Percentiles rank a stretch among this genome's conserved stretches.
These are phyloP conservation scores for Talaromyces sp. DNA, from an alignment of 2,329 filamentous ascomycete species.

Conservation along the genomic window DNA sequence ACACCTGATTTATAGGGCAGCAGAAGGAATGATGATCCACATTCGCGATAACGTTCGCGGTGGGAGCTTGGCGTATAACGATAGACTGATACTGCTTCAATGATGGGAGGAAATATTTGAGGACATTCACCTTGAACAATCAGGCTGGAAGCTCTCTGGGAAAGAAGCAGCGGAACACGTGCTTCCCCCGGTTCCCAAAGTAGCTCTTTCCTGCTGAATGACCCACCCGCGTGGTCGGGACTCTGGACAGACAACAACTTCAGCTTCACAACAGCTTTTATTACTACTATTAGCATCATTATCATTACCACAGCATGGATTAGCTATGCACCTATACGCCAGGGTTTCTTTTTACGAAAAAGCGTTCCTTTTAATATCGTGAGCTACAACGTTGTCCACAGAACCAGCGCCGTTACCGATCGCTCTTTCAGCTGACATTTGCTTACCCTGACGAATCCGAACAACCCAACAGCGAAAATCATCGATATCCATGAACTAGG, in stretches of 20 bases:
- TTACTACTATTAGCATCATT: neutral
- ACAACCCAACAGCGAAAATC: neutral
- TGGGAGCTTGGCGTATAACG: neutral
- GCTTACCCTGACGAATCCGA: neutral
- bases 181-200: too few species aligned
- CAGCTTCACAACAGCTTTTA: neutral
- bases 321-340: neutral
- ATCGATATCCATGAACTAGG: neutral
- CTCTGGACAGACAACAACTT: neutral
- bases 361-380: neutral
- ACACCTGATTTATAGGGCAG: neutral
- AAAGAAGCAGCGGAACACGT: neutral
- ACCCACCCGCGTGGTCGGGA: neutral
- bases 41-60: neutral
- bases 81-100: neutral
- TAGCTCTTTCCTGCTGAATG: conserved; percentile 3
- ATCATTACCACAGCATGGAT: neutral
- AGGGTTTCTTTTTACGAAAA: neutral
- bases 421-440: neutral
- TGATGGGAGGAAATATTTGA: neutral
- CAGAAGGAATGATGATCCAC: neutral
- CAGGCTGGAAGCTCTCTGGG: neutral
- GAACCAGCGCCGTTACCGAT: neutral
- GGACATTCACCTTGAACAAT: neutral
- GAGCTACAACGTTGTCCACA: neutral